Conservation (phyloP, 169 alveolate species). For the Plasmodium knowlesi region DNA sequence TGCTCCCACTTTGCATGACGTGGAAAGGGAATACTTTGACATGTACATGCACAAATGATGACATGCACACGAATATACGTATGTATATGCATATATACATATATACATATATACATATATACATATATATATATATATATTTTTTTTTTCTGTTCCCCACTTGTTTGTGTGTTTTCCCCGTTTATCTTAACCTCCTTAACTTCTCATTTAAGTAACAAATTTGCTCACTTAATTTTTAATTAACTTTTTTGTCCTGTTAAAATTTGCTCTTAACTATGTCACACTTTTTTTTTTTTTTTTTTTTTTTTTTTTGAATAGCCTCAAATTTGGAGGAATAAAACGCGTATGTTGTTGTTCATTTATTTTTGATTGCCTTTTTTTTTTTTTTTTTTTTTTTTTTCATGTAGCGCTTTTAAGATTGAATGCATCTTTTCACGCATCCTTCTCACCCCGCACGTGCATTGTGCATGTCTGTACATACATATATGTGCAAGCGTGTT, state of each 20-base stretch:
- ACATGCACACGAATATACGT: background rate
- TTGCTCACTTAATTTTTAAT: background rate
- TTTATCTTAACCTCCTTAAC: background rate
- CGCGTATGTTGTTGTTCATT: no score
- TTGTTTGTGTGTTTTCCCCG: background rate
- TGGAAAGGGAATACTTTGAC: constrained; percentile 90
- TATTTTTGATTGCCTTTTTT: no score
- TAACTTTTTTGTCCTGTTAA: background rate
- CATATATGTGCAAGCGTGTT: no score
- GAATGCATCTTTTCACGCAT: no score
- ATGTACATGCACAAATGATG: constrained; percentile 28
- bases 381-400: no score
- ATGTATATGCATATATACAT: background rate
- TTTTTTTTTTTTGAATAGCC: no score
- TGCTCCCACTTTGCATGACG: constrained; percentile 92
- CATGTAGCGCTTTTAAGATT: no score
- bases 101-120: constrained; percentile 32
- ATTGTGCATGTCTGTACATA: no score
- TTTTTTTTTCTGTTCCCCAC: background rate
- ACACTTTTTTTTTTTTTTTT: background rate
- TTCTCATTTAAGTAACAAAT: background rate
- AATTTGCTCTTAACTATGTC: background rate
- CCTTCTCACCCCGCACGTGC: no score
- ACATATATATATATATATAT: background rate
- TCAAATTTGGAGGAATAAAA: no score